Percentiles rank a stretch among this genome's conserved stretches.
Conservation (phyloP, 805 yeast genomes). For the Saccharomycopsis malanga region DNA sequence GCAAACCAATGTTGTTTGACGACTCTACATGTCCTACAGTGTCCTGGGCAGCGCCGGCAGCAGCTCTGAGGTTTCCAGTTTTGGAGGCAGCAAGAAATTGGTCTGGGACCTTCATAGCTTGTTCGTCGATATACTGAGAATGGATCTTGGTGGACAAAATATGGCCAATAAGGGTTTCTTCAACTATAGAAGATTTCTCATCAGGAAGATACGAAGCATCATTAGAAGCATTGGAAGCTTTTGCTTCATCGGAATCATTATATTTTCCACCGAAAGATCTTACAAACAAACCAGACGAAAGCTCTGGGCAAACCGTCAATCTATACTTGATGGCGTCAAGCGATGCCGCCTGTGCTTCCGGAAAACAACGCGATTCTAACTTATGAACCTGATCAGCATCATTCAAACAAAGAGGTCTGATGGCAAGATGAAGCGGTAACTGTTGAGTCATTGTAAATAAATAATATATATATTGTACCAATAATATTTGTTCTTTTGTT, state of each 20-base stretch:
- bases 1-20: constrained; percentile 71
- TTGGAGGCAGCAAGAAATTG: not conserved
- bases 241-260: constrained; percentile 27
- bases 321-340: constrained; percentile 61
- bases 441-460: constrained; percentile 28
- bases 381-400: constrained; percentile 57
- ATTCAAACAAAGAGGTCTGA: constrained; percentile 72
- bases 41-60: constrained; percentile 22
- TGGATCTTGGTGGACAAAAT: constrained; percentile 68
- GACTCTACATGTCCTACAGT: constrained; percentile 65
- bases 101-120: constrained; percentile 55
- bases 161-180: constrained; percentile 72
- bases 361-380: constrained; percentile 66
- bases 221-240: constrained; percentile 25
- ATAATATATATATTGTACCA: no score
- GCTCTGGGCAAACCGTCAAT: constrained; percentile 77
- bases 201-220: constrained; percentile 26
- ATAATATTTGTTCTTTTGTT: not conserved
- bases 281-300: constrained; percentile 80
- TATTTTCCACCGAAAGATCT: constrained; percentile 51
- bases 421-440: constrained; percentile 52
- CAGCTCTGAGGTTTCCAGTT: not conserved
- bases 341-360: constrained; percentile 61
- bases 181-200: constrained; percentile 32
- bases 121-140: constrained; percentile 44